phyloP scores from a whole-genome alignment of 371 early-diverging fungal genomes.

The Syncephalastrum sp. region DNA sequence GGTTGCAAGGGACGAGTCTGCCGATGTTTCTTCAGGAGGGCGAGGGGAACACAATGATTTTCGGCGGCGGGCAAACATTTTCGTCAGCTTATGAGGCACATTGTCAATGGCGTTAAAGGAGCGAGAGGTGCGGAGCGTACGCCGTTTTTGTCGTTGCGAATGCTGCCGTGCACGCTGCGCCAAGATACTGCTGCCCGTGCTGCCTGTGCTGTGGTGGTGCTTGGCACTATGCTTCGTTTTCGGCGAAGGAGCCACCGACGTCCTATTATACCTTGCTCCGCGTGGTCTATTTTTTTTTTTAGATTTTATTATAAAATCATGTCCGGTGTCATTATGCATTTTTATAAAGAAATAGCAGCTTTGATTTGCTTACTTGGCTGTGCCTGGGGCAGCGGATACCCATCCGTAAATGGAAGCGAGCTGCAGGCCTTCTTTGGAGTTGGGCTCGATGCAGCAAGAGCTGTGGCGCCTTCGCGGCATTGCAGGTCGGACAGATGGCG shows the following conservation, averaged over 20 bases:
- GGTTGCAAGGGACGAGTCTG: neutral
- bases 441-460: constrained; percentile 37
- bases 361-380: neutral
- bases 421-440: constrained; percentile 42
- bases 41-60: constrained; percentile 19
- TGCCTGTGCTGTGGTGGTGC: no score
- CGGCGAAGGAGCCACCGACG: neutral
- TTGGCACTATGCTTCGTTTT: no score
- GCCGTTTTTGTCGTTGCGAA: constrained; percentile 15
- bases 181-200: no score
- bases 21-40: neutral
- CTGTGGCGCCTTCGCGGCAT: constrained; percentile 46
- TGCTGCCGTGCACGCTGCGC: constrained; percentile 3
- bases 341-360: neutral
- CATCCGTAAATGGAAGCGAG: constrained; percentile 60
- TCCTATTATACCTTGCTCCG: neutral
- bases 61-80: constrained; percentile 27
- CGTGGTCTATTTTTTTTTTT: no score
- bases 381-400: constrained; percentile 27
- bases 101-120: constrained; percentile 15
- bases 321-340: no score
- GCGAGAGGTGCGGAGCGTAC: constrained; percentile 19
- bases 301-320: no score
- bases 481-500: constrained; percentile 2
- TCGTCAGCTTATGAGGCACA: constrained; percentile 26